phyloP scores from a whole-genome alignment of 2,329 filamentous ascomycete species.

The Grosmannia serpens region DNA sequence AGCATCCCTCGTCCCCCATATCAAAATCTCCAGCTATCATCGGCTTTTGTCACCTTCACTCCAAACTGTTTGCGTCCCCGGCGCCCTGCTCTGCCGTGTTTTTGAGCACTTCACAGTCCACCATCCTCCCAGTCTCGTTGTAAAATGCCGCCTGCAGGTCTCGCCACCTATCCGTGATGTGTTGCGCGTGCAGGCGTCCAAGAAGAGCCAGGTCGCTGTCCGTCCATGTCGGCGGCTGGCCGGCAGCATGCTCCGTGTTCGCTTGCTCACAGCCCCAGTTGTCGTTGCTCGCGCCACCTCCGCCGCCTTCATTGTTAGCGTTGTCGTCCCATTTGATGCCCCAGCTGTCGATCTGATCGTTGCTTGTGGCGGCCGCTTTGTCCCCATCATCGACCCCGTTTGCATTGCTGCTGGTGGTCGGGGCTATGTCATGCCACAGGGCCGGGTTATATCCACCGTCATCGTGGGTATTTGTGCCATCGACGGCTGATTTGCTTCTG shows the following conservation, averaged over 20 bases:
- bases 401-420: background rate
- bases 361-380: background rate
- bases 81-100: slow-evolving; percentile 18
- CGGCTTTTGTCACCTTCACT: background rate
- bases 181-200: slow-evolving; percentile 18
- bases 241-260: background rate
- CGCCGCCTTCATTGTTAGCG: background rate
- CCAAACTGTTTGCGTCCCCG: background rate
- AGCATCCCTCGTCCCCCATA: background rate
- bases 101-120: slow-evolving; percentile 26
- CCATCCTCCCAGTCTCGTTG: slow-evolving; percentile 30
- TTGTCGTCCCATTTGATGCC: background rate
- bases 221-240: background rate
- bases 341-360: background rate
- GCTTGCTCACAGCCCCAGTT: background rate
- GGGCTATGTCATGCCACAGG: background rate
- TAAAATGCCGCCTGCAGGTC: slow-evolving; percentile 32
- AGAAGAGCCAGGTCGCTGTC: slow-evolving; percentile 22
- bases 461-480: background rate
- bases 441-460: background rate
- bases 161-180: slow-evolving; percentile 22
- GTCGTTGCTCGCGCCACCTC: background rate
- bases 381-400: background rate
- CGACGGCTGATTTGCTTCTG: background rate
- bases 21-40: background rate